These are phyloP conservation scores for Thalassiosira hispida DNA, from an alignment of 352 stramenopile species.

Conservation along the genomic window DNA sequence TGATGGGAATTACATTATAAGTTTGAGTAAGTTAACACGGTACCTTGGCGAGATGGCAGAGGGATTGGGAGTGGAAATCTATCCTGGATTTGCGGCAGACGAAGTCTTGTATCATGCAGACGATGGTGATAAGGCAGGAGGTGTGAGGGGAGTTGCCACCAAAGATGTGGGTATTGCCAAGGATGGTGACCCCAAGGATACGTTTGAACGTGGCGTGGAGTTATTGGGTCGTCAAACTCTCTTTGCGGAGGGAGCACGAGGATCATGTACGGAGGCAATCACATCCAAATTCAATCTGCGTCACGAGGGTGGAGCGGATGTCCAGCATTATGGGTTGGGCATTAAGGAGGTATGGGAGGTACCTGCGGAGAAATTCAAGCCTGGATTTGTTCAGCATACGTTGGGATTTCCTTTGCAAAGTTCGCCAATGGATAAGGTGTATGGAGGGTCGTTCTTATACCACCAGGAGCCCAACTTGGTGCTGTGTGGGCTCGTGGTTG, in stretches of 20 bases:
- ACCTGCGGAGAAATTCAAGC: constrained; percentile 92
- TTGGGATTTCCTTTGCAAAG: constrained; percentile 96
- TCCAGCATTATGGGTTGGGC: constrained; percentile 98
- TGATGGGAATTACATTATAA: constrained; percentile 98
- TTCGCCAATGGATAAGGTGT: constrained; percentile 92
- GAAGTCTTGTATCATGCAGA: constrained; percentile 88
- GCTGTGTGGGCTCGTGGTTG: constrained; percentile 95
- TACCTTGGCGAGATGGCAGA: constrained; percentile 97
- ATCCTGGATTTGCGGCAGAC: constrained; percentile 96
- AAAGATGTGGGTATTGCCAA: constrained; percentile 98
- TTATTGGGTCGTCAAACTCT: constrained; percentile 94
- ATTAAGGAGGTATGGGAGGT: constrained; percentile 97
- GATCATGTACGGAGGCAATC: constrained; percentile 95
- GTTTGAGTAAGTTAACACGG: constrained; percentile 94
- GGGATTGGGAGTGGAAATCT: constrained; percentile 98
- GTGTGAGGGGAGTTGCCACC: constrained; percentile 94
- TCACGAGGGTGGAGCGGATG: constrained; percentile 81
- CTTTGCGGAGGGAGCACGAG: constrained; percentile 97
- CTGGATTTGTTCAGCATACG: constrained; percentile 97
- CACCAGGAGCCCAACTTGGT: constrained; percentile 89
- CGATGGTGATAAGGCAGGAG: constrained; percentile 26
- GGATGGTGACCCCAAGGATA: constrained; percentile 93
- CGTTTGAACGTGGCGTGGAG: constrained; percentile 98
- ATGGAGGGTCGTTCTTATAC: constrained; percentile 99
- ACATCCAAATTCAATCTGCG: constrained; percentile 97